Base-by-base conservation (phyloP, 805 yeast species). In the Metschnikowia arizonensis region DNA sequence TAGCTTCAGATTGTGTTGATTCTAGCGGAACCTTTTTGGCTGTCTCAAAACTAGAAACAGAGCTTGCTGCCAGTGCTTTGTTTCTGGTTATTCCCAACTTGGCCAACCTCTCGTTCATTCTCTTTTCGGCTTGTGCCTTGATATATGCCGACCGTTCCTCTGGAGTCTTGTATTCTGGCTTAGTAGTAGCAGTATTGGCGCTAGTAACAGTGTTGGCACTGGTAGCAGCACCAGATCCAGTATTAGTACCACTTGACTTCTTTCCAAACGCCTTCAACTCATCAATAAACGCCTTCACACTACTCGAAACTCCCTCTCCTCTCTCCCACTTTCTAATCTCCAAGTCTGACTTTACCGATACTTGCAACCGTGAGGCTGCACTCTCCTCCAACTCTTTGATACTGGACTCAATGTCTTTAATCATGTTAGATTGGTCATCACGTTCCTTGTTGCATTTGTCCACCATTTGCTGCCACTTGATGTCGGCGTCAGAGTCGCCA, bases 51-150 rank as follows among this genome's bases (percentile, higher is more conserved):
- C 40, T 37, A 10, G 29, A 28, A 24, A 15, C 45, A 26, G 12
- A 18, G 8, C 29, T 14, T 23, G 17, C 29, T 3, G 29, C 12
- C 2, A 11, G 55, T 50, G 19, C 26, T 49, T 59, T 60, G 46
- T 67, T 65, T 59, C 80, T 69, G 18, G 73, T 66, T 48, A 88
- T 77, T 2, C 96, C 96, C 46, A 88, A 73, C 50, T 82, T 85
- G 2, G 95, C 95, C 57, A 88, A 72, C 56, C 88, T 74, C 56
- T 86, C 95, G 49, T 81, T 82, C 97, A 89, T 88, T 64, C 86
- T 78, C 63, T 69, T 69, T 57, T 82, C 81, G 1, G 77, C 77
- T 58, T 86, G 91, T 14, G 88, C 91, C 62, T 87, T 88, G 43
- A 88, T 81, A 56, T 79, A 77, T n/a, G 87, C 84, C 4, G 93